These are phyloP conservation scores for Paramecium sonneborni DNA, from an alignment of 73 alveolate species.

Conservation along the genomic window DNA sequence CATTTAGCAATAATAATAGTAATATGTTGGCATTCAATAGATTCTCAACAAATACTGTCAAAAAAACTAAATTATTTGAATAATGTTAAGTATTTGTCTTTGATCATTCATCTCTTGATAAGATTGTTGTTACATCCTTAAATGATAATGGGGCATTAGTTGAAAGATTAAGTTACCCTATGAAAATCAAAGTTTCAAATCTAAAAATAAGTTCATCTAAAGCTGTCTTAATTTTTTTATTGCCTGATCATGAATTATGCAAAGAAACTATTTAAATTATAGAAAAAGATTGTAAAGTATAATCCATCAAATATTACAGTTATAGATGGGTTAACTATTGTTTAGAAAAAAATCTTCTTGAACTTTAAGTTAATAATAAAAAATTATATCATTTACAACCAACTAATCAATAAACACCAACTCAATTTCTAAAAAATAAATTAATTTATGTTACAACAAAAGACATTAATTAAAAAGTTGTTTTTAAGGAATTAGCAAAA, in stretches of 20 bases:
- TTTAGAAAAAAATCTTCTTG: neutral
- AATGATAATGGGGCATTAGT: neutral
- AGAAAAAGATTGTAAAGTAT: neutral
- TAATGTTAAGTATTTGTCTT: slow-evolving; percentile 1
- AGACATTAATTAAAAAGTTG: slow-evolving; percentile 15
- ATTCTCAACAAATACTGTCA: neutral
- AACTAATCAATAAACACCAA: neutral
- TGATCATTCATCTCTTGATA: neutral
- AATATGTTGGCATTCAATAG: neutral
- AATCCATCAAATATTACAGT: neutral
- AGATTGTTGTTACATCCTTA: neutral
- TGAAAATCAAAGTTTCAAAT: slow-evolving; percentile 8
- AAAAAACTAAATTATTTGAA: neutral
- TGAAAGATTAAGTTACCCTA: neutral
- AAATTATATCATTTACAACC: slow-evolving; percentile 27
- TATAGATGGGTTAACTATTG: slow-evolving; percentile 51
- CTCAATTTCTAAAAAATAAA: neutral
- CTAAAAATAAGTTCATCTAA: neutral
- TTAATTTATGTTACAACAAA: neutral
- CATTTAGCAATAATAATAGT: neutral
- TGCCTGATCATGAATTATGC: slow-evolving; percentile 37
- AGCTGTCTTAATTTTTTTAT: neutral
- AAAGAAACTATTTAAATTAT: neutral
- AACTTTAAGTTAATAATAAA: neutral
- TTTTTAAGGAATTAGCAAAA: neutral